These are phyloP conservation scores for Hypomyces perniciosus DNA, from an alignment of 2,329 filamentous ascomycete genomes.

Conservation along the genomic window DNA sequence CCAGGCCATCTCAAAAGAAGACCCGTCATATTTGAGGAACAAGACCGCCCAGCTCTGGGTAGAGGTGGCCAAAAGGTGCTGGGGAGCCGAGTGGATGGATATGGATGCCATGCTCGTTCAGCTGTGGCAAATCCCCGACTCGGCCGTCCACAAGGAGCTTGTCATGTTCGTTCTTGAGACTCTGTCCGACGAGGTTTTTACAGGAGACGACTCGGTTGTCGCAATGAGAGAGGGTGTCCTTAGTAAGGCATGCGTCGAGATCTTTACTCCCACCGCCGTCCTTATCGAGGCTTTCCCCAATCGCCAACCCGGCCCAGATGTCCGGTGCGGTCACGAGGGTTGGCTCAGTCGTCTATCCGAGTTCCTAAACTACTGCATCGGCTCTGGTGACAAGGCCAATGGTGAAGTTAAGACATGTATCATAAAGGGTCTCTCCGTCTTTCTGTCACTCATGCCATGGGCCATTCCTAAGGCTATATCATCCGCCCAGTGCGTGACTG, in stretches of 20 bases:
- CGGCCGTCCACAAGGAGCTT: constrained; percentile 67
- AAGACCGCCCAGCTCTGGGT: constrained; percentile 95
- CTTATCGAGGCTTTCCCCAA: constrained; percentile 71
- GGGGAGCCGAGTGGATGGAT: constrained; percentile 88
- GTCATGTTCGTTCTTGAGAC: constrained; percentile 86
- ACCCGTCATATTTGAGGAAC: constrained; percentile 80
- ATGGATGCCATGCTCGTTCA: constrained; percentile 82
- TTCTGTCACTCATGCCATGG: constrained; percentile 80
- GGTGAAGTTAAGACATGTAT: constrained; percentile 64
- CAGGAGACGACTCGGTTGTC: constrained; percentile 80
- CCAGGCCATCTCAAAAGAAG: constrained; percentile 60
- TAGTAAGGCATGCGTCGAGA: constrained; percentile 86
- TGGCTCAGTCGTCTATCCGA: constrained; percentile 76
- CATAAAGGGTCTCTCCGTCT: constrained; percentile 68
- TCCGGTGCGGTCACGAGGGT: constrained; percentile 75
- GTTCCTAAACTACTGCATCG: constrained; percentile 68
- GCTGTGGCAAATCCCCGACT: constrained; percentile 69
- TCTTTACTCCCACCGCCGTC: constrained; percentile 76
- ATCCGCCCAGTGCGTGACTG: constrained; percentile 61
- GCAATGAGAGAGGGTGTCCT: constrained; percentile 76
- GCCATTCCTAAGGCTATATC: constrained; percentile 76
- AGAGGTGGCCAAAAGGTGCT: constrained; percentile 86
- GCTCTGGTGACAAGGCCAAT: constrained; percentile 57
- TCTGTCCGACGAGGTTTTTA: constrained; percentile 90
- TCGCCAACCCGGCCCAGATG: constrained; percentile 59